These are phyloP conservation scores for Trichoderma parareesei DNA, from an alignment of 495 filamentous ascomycete genomes.

Conservation along the genomic window DNA sequence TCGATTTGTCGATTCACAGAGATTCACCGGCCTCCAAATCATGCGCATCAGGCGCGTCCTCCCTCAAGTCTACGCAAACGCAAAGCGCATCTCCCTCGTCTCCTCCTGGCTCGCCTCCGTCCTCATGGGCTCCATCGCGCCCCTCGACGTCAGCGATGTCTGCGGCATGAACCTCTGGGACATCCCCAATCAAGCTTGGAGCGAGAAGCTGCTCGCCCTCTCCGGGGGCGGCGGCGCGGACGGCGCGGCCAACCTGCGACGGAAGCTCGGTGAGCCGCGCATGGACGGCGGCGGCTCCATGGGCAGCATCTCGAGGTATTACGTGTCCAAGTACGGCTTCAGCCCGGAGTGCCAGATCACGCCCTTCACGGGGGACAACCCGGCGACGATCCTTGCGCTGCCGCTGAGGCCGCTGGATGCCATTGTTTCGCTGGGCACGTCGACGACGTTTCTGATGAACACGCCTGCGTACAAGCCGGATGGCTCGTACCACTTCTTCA, in stretches of 20 bases:
- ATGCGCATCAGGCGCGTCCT: slow-evolving; percentile 72
- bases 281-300: slow-evolving; percentile 72
- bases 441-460: slow-evolving; percentile 94
- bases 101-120: slow-evolving; percentile 92
- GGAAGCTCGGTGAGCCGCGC: slow-evolving; percentile 73
- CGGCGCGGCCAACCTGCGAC: slow-evolving; percentile 55
- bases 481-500: slow-evolving; percentile 81
- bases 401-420: slow-evolving; percentile 80
- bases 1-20: slow-evolving; percentile 36
- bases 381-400: slow-evolving; percentile 84
- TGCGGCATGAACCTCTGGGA: slow-evolving; percentile 98
- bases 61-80: slow-evolving; percentile 70
- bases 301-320: slow-evolving; percentile 68
- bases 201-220: slow-evolving; percentile 63
- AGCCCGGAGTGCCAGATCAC: slow-evolving; percentile 62
- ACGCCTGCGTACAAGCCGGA: slow-evolving; percentile 85
- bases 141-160: slow-evolving; percentile 89
- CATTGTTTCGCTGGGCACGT: slow-evolving; percentile 90
- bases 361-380: slow-evolving; percentile 93
- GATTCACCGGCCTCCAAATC: slow-evolving; percentile 97
- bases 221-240: slow-evolving; percentile 67
- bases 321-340: slow-evolving; percentile 71
- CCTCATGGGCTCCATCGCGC: slow-evolving; percentile 76
- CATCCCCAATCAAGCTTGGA: slow-evolving; percentile 64
- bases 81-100: slow-evolving; percentile 81